Base-by-base conservation (phyloP, 2,329 filamentous ascomycete genomes). In the Aspergillus neoniger region DNA sequence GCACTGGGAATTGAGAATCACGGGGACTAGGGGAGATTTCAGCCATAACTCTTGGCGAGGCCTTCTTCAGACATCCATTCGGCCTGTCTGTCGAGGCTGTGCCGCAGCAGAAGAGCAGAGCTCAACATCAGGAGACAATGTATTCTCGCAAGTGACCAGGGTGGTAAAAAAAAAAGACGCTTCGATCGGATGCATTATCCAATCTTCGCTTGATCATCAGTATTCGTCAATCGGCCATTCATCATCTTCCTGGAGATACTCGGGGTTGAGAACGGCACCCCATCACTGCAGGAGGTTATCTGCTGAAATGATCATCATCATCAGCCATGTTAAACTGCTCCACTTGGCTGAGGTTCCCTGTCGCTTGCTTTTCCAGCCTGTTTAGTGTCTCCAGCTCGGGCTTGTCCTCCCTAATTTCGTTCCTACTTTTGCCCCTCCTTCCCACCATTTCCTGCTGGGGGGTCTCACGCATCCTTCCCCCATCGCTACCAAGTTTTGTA, bases 41-140 rank as follows among this genome's bases (percentile, higher is more conserved):
- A 25, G 44, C 44, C 44, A 49, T 25, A 3, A 17, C 21, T 7
- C 44, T 49, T 49, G 44, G 44, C 44, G 3, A 28, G 47, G 25
- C 25, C 47, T 50, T 50, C 47, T 50, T 50, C 47, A 50, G 47
- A 50, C 47, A 19, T 50, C 47, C n/a, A 50, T 50, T 50, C 30
- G 47, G 15, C 47, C 3, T 32, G 23, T 15, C 47, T n/a, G 5
- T 30, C 47, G 47, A 50, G 47, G 47, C 47, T 50, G 47, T 50
- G 47, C 25, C 25, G 47, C 23, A 25, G 47, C 23, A 25, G 25
- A 30, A 15, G 47, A 50, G 44, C 44, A 50, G 47, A 50, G 32
- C 47, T 28, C 47, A 30, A 15, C 47, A 21, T 44, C 41, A 19
- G 21, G 41, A 44, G 19, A 21, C 41, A 21, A 44, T 23, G 41